Base-by-base conservation (phyloP, 139 green algal genomes). In the Gonium pectorale region DNA sequence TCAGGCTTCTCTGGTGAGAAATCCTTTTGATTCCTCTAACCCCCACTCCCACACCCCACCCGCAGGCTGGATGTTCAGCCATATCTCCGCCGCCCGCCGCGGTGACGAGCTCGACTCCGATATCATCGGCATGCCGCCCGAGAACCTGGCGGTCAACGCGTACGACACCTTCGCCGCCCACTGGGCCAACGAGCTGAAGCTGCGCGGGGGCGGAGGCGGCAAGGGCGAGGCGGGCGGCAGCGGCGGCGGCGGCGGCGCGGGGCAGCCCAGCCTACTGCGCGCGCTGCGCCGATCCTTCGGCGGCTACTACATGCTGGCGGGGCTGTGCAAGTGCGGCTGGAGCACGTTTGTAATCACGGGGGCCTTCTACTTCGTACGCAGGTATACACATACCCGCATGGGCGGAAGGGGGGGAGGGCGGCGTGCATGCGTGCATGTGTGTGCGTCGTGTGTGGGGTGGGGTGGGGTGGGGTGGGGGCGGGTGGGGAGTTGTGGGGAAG, bases 361-460 rank as follows among this genome's bases (percentile, higher is more conserved):
- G 31, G 88, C 88, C 24, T 88, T 77, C 85, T 89, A 88, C 88
- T 89, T 91, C 62, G 85, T 88, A 46, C 63, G 67, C 52, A 73
- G 52, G 70, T 77, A n/a, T n/a, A n/a, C n/a, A n/a, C n/a, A n/a
- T n/a, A n/a, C n/a, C n/a, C n/a, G n/a, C n/a, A n/a, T n/a, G n/a
- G n/a, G n/a, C n/a, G n/a, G n/a, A n/a, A n/a, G n/a, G n/a, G n/a
- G n/a, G n/a, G n/a, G n/a, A n/a, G n/a, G n/a, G n/a, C n/a, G n/a
- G n/a, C n/a, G n/a, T n/a, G n/a, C n/a, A n/a, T n/a, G n/a, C n/a
- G n/a, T n/a, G n/a, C n/a, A n/a, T n/a, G n/a, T n/a, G n/a, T n/a
- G n/a, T n/a, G n/a, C n/a, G n/a, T n/a, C n/a, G n/a, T n/a, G n/a
- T n/a, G n/a, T n/a, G n/a, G n/a, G n/a, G n/a, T n/a, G n/a, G n/a